A percentile compares a stretch with the other conserved stretches of the same genome.
phyloP scores from a whole-genome alignment of 345 rosid genomes.

The Sonneratia caseolaris region DNA sequence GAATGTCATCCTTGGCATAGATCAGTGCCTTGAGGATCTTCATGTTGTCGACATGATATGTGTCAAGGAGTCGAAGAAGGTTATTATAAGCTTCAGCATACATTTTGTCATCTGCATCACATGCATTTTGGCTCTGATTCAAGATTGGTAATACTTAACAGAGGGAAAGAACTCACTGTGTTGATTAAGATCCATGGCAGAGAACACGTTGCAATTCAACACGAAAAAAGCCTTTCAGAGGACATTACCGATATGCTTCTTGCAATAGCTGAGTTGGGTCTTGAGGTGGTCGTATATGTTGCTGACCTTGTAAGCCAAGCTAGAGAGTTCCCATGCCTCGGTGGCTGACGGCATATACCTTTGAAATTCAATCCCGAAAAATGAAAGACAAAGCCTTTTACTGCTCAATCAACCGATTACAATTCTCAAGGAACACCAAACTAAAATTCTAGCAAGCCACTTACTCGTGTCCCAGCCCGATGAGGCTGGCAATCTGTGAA shows the following conservation, averaged over 20 bases:
- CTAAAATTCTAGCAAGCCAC: background rate
- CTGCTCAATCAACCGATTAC: background rate
- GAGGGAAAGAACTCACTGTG: too few species aligned
- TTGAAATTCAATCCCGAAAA: background rate
- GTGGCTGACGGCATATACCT: constrained; percentile 30
- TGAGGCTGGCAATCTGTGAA: constrained; percentile 27
- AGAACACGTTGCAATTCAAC: too few species aligned
- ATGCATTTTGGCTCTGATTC: background rate
- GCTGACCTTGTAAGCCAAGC: constrained; percentile 33
- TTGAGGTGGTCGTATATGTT: constrained; percentile 34
- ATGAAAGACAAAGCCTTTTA: background rate
- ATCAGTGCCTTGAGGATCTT: constrained; percentile 31
- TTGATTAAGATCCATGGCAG: too few species aligned
- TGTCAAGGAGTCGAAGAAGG: constrained; percentile 26
- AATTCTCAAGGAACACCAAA: too few species aligned
- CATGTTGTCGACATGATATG: constrained; percentile 29
- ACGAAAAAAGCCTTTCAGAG: background rate
- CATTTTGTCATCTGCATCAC: constrained; percentile 32
- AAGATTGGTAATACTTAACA: too few species aligned
- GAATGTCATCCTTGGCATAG: constrained; percentile 28
- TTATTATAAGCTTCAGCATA: constrained; percentile 30
- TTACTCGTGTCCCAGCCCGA: constrained; percentile 38
- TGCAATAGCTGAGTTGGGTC: constrained; percentile 28
- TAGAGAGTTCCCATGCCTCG: constrained; percentile 41
- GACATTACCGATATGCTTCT: constrained; percentile 27